Base-by-base conservation (phyloP, 768 basidiomycete species). In the Lactarius indigo region DNA sequence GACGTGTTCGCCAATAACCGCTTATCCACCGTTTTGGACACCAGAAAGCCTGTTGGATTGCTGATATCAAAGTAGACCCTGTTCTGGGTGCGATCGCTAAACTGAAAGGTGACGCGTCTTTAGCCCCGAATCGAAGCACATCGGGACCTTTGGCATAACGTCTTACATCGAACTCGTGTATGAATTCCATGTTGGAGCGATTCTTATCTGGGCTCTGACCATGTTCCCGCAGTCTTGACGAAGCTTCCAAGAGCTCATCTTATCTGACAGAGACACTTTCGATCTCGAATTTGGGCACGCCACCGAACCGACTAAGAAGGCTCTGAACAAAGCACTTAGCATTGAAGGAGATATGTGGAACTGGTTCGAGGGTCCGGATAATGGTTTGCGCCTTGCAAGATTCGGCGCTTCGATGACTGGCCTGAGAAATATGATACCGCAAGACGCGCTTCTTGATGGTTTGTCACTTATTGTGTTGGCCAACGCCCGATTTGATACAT, bases 241-340 rank as follows among this genome's bases (percentile, higher is more conserved):
- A 77, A 70, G 59, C 60, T 1, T 72, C 76, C 68, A 79, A 78
- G 63, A 71, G 70, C 4, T 69, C 73, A 2, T 73, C 77, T 1
- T 76, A 75, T 59, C 63, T 76, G 8, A 74, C 75, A 67, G 79
- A 79, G n/a, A 72, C 72, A 7, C 66, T 79, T 33, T 73, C 2
- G 77, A 79, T 54, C 74, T 76, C 2, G 47, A 64, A n/a, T 73
- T 42, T 2, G 42, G 42, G 6, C 42, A 42, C 20, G 18, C 42
- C 20, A 42, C 42, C 42, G 42, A 42, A 20, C 41, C 41, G 41
- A 42, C 41, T 9, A 42, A 42, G 18, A 42, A 18, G 7, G 41
- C 41, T 42, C 41, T 42, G 41, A 42, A 42, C 8, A 42, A 42
- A 18, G 41, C 41, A 42, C 41, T 42, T 8, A 8, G 18, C 41